Conservation (phyloP, 768 basidiomycete genomes). For the Crepidotus variabilis region DNA sequence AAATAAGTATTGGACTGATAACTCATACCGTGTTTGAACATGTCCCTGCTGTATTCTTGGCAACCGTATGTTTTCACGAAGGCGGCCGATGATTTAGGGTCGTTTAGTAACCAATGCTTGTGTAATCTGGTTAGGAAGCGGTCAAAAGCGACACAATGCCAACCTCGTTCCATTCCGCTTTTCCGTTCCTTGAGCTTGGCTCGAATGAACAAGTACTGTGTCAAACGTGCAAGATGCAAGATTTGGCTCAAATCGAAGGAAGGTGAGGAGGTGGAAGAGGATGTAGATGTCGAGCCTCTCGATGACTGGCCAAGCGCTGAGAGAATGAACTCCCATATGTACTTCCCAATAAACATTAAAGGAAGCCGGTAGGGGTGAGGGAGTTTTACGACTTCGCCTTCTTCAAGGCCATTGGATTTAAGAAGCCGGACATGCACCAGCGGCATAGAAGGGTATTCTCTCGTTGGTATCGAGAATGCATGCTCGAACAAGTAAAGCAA, state of each 20-base stretch:
- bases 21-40: slow-evolving; percentile 29
- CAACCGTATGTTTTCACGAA: slow-evolving; percentile 33
- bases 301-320: slow-evolving; percentile 23
- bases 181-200: slow-evolving; percentile 25
- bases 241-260: slow-evolving; percentile 11
- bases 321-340: slow-evolving; percentile 34
- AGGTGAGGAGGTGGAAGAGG: background rate
- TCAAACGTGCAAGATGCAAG: slow-evolving; percentile 37
- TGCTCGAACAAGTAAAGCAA: slow-evolving; percentile 13
- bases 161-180: slow-evolving; percentile 29
- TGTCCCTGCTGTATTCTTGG: slow-evolving; percentile 34
- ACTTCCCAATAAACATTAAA: slow-evolving; percentile 40
- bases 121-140: slow-evolving; percentile 37
- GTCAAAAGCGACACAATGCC: slow-evolving; percentile 41
- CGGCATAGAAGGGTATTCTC: slow-evolving; percentile 15
- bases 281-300: slow-evolving; percentile 24
- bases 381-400: slow-evolving; percentile 20
- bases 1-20: slow-evolving; percentile 2
- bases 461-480: slow-evolving; percentile 17
- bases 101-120: slow-evolving; percentile 33
- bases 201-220: slow-evolving; percentile 25
- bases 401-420: slow-evolving; percentile 1
- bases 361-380: slow-evolving; percentile 39
- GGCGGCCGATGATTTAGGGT: slow-evolving; percentile 28
- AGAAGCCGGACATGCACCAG: slow-evolving; percentile 13